A percentile compares a stretch with the other conserved stretches of the same genome.
Conservation (phyloP, 2,329 filamentous ascomycete genomes). For the Colletotrichum sp. region DNA sequence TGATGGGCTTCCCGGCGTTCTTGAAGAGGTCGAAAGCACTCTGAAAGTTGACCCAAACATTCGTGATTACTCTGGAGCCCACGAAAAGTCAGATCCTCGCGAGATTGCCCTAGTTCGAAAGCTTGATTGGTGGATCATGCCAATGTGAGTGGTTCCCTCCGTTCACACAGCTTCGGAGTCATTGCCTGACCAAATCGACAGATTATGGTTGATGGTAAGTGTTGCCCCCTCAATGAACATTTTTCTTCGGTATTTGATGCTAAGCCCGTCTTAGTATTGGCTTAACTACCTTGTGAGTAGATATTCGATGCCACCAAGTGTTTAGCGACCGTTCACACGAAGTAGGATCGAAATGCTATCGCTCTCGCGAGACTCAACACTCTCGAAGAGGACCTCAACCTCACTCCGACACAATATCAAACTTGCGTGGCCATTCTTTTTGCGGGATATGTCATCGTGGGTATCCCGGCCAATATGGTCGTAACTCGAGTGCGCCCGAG, state of each 20-base stretch:
- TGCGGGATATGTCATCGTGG: conserved; percentile 31
- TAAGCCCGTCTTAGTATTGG: not conserved
- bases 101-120: conserved; percentile 44
- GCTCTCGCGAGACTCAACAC: conserved; percentile 61
- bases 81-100: conserved; percentile 41
- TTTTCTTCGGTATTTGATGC: not conserved
- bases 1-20: not conserved
- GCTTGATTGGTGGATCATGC: conserved; percentile 43
- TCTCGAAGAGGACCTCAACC: conserved; percentile 54
- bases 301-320: not conserved
- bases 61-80: conserved; percentile 40
- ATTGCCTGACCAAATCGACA: not conserved
- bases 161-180: not conserved
- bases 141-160: not conserved
- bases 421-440: conserved; percentile 18
- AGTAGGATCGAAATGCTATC: conserved; percentile 54
- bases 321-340: not conserved
- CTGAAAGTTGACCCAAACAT: not conserved
- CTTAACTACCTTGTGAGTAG: conserved; percentile 37
- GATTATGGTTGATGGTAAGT: conserved; percentile 4
- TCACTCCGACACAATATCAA: conserved; percentile 37
- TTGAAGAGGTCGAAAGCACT: not conserved
- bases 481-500: conserved; percentile 14
- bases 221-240: accelerated
- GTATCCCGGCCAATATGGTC: conserved; percentile 27